Evolutionary conservation across 805 yeast genomes (phyloP), one percentile per base, ranked within the genome.

Genomic region (Lipomyces oligophaga): DNA sequence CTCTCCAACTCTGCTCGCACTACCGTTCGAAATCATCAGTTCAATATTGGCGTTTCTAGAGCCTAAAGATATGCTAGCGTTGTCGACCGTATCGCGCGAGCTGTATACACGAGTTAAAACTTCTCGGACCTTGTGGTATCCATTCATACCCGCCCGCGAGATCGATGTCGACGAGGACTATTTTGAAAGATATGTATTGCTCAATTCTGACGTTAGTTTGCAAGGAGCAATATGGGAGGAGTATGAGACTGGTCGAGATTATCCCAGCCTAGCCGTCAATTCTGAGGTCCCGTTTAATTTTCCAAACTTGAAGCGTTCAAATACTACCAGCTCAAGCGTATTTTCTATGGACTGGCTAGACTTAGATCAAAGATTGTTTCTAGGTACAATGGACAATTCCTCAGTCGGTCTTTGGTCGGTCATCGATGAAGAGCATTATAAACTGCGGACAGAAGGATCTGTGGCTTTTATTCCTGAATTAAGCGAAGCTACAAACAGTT

Each of bases 311-410:
- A 24, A 24, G 10, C 13, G 22, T 16, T 31, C 16, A 27, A 3
- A 6, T 13, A 24, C n/a, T 22, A 41, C 34, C 13, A n/a, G 22
- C 33, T 44, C 16, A 18, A 26, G 24, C 10, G 21, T 48, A 10
- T 48, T 30, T 24, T 7, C 20, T 15, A 37, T 49, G 13, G 47
- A 37, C 21, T n/a, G 31, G 27, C 46, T 49, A n/a, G 50, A 49
- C 27, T 16, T 11, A 13, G 19, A 28, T 7, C 37, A 28, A 16
- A 43, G 49, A 2, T 25, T 45, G 16, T 43, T 50, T 13, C 28
- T 42, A n/a, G 55, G 52, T 13, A 39, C 52, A 11, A 44, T 43
- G 8, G 55, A 50, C 28, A 45, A 50, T 25, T 25, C 43, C 24
- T 36, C 46, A 3, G 35, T 50, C 7, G 21, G 43, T 11, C 22